Base-by-base conservation (phyloP, 1,284 basidiomycete species). In the Trametes hirsuta region DNA sequence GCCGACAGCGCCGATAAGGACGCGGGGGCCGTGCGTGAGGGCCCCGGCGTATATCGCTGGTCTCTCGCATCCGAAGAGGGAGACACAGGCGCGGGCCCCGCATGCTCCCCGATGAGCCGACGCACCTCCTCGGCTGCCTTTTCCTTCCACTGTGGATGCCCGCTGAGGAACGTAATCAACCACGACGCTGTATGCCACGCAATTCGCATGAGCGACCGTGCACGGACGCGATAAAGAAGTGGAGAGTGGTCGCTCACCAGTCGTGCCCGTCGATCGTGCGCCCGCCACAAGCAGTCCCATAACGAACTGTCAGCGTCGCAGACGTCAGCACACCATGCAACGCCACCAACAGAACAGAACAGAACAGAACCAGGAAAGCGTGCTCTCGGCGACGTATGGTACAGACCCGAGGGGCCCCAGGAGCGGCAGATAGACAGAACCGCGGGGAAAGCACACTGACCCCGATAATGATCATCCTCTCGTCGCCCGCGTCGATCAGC, bases 211-310 rank as follows among this genome's bases (percentile, higher is more conserved):
- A 52, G 62, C 55, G 62, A 58, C 50, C 47, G 56, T 52, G 55
- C 55, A 22, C 30, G 59, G 58, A 55, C 68, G 55, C 58, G 51
- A 64, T 53, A 54, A 37, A 42, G 53, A 64, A 24, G 42, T 39
- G 24, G 10, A 51, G 36, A 12, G 24, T 30, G 30, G 34, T 21
- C 24, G 72, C 76, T 66, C 61, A 82, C 84, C 83, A 66, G 87
- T 88, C 14, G 87, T 87, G 4, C 89, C 88, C 48, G 88, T 91
- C 15, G 88, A 87, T 68, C 89, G 81, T 46, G 89, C 85, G 18
- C 88, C 89, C 35, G 88, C 88, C 58, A 89, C 86, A 55, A 91
- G 77, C 9, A 91, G 75, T 36, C 89, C 88, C 86, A 91, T 90
- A 55, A 90, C 87, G 72, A 91, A 91, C 88, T 91, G 55, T 50